Conservation (phyloP, 208 protist species). For the Leishmania turanica region DNA sequence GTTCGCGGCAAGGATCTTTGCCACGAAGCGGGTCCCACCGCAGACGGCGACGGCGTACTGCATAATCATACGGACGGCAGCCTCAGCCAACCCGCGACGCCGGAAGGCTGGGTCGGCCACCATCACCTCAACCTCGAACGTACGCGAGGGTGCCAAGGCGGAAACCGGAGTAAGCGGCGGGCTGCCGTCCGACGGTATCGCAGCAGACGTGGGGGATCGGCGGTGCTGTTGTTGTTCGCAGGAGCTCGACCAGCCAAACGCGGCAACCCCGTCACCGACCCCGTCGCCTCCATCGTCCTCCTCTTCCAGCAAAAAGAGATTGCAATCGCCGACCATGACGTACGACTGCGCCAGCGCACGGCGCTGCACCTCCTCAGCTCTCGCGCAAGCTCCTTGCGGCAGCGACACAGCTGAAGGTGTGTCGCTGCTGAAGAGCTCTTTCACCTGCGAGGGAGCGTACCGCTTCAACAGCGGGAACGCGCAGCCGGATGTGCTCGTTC, state of each 20-base stretch:
- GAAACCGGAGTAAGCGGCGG: not conserved
- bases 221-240: not conserved
- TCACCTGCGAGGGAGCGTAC: constrained; percentile 6
- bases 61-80: constrained; percentile 85
- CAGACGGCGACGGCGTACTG: constrained; percentile 79
- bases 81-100: constrained; percentile 71
- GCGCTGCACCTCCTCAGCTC: not conserved
- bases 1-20: constrained; percentile 90
- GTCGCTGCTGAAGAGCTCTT: constrained; percentile 2
- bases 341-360: constrained; percentile 18
- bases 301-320: constrained; percentile 82
- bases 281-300: constrained; percentile 20
- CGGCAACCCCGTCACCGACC: not conserved
- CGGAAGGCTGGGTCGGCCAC: constrained; percentile 74
- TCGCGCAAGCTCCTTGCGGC: not conserved
- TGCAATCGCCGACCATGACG: constrained; percentile 91
- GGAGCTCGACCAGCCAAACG: constrained; percentile 7
- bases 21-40: constrained; percentile 72
- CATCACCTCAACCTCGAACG: constrained; percentile 93
- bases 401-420: not conserved
- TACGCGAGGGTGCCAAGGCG: constrained; percentile 16
- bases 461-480: constrained; percentile 22
- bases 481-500: not conserved
- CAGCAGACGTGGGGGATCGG: not conserved
- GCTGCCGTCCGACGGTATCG: not conserved